Evolutionary conservation across 108 stramenopile genomes (phyloP), one percentile per base, ranked within the genome.

Genomic region (Thalassiosira profunda): DNA sequence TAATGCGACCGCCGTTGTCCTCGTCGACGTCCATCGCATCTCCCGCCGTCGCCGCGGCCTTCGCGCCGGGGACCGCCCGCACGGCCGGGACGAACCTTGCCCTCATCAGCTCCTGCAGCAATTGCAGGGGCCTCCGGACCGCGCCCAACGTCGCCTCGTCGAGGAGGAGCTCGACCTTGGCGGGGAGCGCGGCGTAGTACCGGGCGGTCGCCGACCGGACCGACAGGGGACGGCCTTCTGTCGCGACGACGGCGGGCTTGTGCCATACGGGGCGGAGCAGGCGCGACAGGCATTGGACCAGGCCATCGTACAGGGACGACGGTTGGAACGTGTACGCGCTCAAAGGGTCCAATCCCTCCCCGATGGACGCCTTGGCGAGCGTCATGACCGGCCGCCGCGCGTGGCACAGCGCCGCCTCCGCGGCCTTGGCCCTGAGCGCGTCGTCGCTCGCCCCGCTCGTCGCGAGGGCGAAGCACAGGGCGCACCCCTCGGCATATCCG

Each of bases 221-320:
- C 10, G 65, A 64, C 41, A 85, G 64, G 11, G 63, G 76, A 15
- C 63, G 47, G 11, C 93, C 93, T 63, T 93, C 93, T 1, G 91
- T 94, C 7, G 90, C 91, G 17, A 94, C 90, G 31, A 91, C 94
- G 7, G 80, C 82, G 8, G 91, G 86, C 72, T 94, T 95, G 66
- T 83, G 74, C 96, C 93, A 97, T 46, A 94, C 58, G 24, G 94
- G 96, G 18, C 96, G 88, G 29, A 97, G 51, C 4, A 92, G 77
- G 30, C 96, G 86, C 25, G 89, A 80, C 3, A 83, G 52, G 18
- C 85, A 71, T 58, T 69, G 55, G 31, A 76, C 74, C 4, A 91
- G 51, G n/a, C 87, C 91, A 37, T 91, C 79, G 70, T 84, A 80
- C 28, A 95, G 80, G n/a, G 81, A 80, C 11, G 94, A 95, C 20